Base-by-base conservation (phyloP, 2,329 filamentous ascomycete species). In the Pseudogymnoascus sp. region DNA sequence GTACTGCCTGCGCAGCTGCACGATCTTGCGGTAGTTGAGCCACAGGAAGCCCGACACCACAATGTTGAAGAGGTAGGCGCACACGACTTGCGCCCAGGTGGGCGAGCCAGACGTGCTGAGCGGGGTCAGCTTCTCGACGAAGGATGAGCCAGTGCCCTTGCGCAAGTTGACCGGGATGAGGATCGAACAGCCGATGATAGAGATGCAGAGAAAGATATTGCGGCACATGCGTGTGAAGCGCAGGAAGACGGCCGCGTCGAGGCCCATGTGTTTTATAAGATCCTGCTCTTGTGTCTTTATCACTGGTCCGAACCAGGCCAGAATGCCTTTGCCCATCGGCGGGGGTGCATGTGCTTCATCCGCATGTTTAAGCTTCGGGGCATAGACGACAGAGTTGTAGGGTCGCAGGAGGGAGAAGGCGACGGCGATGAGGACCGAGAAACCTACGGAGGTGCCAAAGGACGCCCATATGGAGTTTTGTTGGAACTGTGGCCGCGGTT, bases 231-330 rank as follows among this genome's bases (percentile, higher is more conserved):
- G 83, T 60, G 87, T 84, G 71, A 97, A 92, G 61, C 93, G 87
- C 67, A 99, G 79, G 74, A 99, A 97, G 59, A 99, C 78, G 7
- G 90, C 89, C 7, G 92, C 94, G 76, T 99, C 94, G 78, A 99
- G 80, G 60, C 94, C 94, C 40, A 96, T 87, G 69, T 89, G 86
- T n/a, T 89, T 82, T 23, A 96, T 82, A 66, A 97, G 76, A 12
- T 90, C 82, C 63, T 85, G 78, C 77, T 99, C 94, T 65, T 84
- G 87, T 12, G 90, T 93, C 65, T 81, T 84, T 76, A 92, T 81
- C 33, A 99, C 78, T 0, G 93, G 92, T 18, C 80, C 79, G 33
- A 96, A 75, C 94, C 94, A 99, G 59, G 91, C 87, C 73, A 96
- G 92, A 8, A 93, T 78, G n/a, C 90, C 89, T 72, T 89, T 95